Conservation (phyloP, 805 yeast species). For the Wickerhamiella slavikovae region DNA sequence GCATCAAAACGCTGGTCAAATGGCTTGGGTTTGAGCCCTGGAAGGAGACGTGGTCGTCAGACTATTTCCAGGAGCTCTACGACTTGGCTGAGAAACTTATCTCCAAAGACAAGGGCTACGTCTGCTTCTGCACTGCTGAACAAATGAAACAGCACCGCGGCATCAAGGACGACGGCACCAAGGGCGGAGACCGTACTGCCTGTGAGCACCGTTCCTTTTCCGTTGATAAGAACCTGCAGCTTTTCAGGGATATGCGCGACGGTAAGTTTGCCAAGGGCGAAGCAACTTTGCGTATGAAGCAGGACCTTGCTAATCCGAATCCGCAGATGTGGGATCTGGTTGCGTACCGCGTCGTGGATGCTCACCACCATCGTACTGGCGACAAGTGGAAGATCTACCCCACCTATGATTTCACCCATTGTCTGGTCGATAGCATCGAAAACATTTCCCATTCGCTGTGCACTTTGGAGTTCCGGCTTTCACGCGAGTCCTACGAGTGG, state of each 20-base stretch:
- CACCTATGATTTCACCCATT: conserved; percentile 96
- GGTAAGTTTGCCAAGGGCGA: conserved; percentile 79
- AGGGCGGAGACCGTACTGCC: conserved; percentile 79
- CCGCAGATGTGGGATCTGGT: conserved; percentile 99
- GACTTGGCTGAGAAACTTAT: conserved; percentile 74
- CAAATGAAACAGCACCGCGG: conserved; percentile 85
- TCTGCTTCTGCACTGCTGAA: conserved; percentile 84
- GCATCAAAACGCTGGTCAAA: conserved; percentile 62
- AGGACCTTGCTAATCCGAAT: conserved; percentile 69
- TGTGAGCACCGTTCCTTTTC: conserved; percentile 57
- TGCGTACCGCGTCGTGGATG: conserved; percentile 84
- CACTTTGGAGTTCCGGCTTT: conserved; percentile 81
- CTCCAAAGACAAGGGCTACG: conserved; percentile 53
- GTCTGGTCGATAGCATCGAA: conserved; percentile 94
- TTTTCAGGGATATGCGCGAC: conserved; percentile 80
- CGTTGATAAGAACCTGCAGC: conserved; percentile 51
- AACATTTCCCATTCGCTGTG: conserved; percentile 91
- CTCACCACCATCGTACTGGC: conserved; percentile 92
- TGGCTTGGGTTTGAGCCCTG: conserved; percentile 94
- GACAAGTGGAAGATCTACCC: conserved; percentile 96
- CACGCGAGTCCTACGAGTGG: conserved; percentile 97
- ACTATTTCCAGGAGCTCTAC: conserved; percentile 78
- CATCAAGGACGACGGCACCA: conserved; percentile 71
- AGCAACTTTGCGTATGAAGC: conserved; percentile 93
- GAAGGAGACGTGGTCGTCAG: conserved; percentile 89